These are phyloP conservation scores for Lecanicillium sp. DNA, from an alignment of 2,329 filamentous ascomycete species.

Conservation along the genomic window DNA sequence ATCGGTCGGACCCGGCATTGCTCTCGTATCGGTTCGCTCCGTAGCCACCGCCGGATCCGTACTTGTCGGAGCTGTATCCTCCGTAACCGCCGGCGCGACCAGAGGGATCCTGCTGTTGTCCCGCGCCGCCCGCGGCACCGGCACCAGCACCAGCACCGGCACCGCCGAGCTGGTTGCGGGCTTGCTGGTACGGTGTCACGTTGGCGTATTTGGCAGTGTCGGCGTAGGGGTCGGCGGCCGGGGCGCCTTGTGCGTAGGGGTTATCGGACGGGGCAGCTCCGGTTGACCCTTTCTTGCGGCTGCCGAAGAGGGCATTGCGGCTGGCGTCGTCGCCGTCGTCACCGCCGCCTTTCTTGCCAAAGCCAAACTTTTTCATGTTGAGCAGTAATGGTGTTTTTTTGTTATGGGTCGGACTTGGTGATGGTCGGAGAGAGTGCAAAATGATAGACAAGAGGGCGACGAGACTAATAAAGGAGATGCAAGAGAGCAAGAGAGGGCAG, in stretches of 20 bases:
- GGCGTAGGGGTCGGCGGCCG: conserved; percentile 46
- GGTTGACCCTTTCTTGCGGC: conserved; percentile 43
- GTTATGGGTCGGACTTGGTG: not conserved
- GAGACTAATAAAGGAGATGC: not conserved
- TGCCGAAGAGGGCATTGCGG: conserved; percentile 46
- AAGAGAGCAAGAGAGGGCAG: no score
- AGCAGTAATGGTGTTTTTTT: not conserved
- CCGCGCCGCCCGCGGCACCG: conserved; percentile 18
- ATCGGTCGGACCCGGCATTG: conserved; percentile 24
- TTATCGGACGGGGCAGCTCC: conserved; percentile 43
- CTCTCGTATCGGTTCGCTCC: conserved; percentile 48
- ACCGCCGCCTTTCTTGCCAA: conserved; percentile 51
- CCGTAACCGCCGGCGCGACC: conserved; percentile 21
- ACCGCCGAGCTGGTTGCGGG: conserved; percentile 30
- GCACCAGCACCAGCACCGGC: conserved; percentile 18
- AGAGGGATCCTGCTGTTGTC: conserved; percentile 15
- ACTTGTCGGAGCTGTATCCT: conserved; percentile 50
- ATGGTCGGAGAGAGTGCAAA: no score
- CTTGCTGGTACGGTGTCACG: conserved; percentile 41
- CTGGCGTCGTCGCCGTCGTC: conserved; percentile 43
- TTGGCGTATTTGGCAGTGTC: conserved; percentile 41
- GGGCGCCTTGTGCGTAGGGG: conserved; percentile 50
- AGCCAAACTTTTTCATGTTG: conserved; percentile 56
- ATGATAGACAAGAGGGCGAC: not conserved
- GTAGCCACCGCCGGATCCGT: conserved; percentile 46